These are phyloP conservation scores for Diutina catenulata DNA, from an alignment of 1,139 yeast species.

Conservation along the genomic window DNA sequence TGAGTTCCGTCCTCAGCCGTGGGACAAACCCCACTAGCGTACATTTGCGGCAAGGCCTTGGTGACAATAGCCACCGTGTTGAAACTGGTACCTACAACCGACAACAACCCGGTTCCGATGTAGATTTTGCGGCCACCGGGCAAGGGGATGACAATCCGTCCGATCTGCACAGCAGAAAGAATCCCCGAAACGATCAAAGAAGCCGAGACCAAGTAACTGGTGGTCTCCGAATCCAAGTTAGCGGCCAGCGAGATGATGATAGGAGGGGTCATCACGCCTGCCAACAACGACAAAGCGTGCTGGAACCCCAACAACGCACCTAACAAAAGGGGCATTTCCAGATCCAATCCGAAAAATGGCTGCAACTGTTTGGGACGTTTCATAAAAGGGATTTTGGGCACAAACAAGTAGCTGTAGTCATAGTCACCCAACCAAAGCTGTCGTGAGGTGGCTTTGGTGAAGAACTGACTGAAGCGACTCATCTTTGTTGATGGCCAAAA, in stretches of 20 bases:
- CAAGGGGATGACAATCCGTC: constrained; percentile 51
- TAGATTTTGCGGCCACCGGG: constrained; percentile 40
- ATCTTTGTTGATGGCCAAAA: too few relatives aligned
- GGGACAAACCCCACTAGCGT: constrained; percentile 52
- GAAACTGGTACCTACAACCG: constrained; percentile 85
- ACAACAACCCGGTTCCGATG: constrained; percentile 76
- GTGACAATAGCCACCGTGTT: constrained; percentile 75
- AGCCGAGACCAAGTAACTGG: constrained; percentile 67
- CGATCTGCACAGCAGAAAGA: constrained; percentile 64
- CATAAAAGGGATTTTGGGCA: constrained; percentile 64
- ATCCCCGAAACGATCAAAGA: constrained; percentile 69
- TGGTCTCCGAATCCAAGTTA: constrained; percentile 34
- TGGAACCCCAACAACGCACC: constrained; percentile 76
- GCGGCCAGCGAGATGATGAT: constrained; percentile 54
- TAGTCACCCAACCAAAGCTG: constrained; percentile 78
- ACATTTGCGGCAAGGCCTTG: constrained; percentile 73
- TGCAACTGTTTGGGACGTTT: constrained; percentile 40
- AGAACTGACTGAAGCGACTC: too few relatives aligned
- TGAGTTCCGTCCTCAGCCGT: constrained; percentile 42
- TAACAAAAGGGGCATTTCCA: constrained; percentile 66
- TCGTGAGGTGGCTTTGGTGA: constrained; percentile 12
- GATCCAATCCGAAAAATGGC: constrained; percentile 72
- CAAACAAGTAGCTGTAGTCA: constrained; percentile 65
- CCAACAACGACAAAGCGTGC: constrained; percentile 82
- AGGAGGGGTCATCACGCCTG: constrained; percentile 86